These are phyloP conservation scores for Centella asiatica DNA, from an alignment of 129 eudicot genomes.

Conservation along the genomic window DNA sequence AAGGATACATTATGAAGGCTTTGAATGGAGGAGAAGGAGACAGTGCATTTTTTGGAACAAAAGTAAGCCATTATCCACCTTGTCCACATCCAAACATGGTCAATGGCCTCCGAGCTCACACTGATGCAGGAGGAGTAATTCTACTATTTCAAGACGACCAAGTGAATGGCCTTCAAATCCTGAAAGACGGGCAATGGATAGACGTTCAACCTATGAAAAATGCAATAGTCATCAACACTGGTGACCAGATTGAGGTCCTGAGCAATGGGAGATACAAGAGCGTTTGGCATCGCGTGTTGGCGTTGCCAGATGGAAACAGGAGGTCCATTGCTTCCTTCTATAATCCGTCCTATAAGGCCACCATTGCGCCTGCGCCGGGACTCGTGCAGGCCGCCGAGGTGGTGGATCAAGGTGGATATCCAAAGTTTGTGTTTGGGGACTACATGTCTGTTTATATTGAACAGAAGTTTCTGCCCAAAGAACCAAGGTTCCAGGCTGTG, in stretches of 20 bases:
- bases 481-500: slow-evolving; percentile 85
- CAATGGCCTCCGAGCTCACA: slow-evolving; percentile 77
- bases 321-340: slow-evolving; percentile 51
- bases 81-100: slow-evolving; percentile 62
- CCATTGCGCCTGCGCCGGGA: slow-evolving; percentile 47
- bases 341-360: slow-evolving; percentile 56
- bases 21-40: slow-evolving; percentile 41
- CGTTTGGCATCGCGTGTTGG: slow-evolving; percentile 25
- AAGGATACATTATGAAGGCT: slow-evolving; percentile 51
- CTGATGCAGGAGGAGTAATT: slow-evolving; percentile 83
- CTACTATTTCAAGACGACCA: slow-evolving; percentile 72
- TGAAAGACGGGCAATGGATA: slow-evolving; percentile 63
- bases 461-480: slow-evolving; percentile 85
- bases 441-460: slow-evolving; percentile 68
- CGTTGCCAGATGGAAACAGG: slow-evolving; percentile 16
- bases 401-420: slow-evolving; percentile 32
- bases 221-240: slow-evolving; percentile 7
- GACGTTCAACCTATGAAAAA: slow-evolving; percentile 60
- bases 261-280: slow-evolving; percentile 32
- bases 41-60: slow-evolving; percentile 64
- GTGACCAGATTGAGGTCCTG: slow-evolving; percentile 32
- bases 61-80: slow-evolving; percentile 81
- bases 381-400: slow-evolving; percentile 20
- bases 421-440: slow-evolving; percentile 68
- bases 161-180: slow-evolving; percentile 62